Percentiles rank a stretch among this genome's conserved stretches.
Evolutionary conservation across 768 basidiomycete genomes (phyloP).

Genomic region (Lactarius deliciosus): DNA sequence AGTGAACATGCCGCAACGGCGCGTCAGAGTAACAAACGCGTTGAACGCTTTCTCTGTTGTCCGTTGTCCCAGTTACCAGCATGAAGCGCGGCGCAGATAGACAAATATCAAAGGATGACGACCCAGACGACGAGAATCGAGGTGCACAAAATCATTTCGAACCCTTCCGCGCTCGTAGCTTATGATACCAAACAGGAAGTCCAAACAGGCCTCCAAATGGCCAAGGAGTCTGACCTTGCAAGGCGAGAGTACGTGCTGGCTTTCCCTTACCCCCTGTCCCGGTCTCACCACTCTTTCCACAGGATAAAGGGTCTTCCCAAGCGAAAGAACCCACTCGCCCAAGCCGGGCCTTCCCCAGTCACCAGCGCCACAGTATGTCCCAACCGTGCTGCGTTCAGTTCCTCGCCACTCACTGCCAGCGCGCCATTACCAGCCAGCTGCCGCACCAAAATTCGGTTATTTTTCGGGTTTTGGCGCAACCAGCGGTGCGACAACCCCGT

Average conservation of each 20-base stretch:
- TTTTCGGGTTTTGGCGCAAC: slow-evolving; percentile 54
- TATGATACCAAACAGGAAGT: slow-evolving; percentile 40
- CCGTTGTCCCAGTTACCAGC: slow-evolving; percentile 14
- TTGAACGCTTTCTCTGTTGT: slow-evolving; percentile 2
- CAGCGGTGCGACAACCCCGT: slow-evolving; percentile 36
- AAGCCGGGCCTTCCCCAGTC: slow-evolving; percentile 29
- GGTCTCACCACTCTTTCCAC: slow-evolving; percentile 1
- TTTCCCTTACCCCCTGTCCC: not conserved
- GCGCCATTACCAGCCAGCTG: slow-evolving; percentile 4
- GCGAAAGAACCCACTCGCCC: slow-evolving; percentile 35
- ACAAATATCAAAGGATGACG: slow-evolving; percentile 62
- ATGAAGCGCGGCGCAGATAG: slow-evolving; percentile 80
- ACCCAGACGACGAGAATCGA: slow-evolving; percentile 42
- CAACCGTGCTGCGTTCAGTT: slow-evolving; percentile 21
- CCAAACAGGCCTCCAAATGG: slow-evolving; percentile 52
- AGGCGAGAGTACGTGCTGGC: slow-evolving; percentile 51
- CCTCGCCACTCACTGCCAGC: slow-evolving; percentile 21
- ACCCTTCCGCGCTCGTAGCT: slow-evolving; percentile 6
- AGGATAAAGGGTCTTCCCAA: slow-evolving; percentile 72
- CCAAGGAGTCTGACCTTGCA: slow-evolving; percentile 56
- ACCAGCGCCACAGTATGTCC: slow-evolving; percentile 34
- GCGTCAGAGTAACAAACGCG: slow-evolving; percentile 10
- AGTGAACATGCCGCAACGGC: slow-evolving; percentile 14
- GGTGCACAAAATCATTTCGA: slow-evolving; percentile 27
- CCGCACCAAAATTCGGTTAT: slow-evolving; percentile 48